phyloP scores from a whole-genome alignment of 2,329 filamentous ascomycete genomes.

The Macrophomina pseudophaseolina region DNA sequence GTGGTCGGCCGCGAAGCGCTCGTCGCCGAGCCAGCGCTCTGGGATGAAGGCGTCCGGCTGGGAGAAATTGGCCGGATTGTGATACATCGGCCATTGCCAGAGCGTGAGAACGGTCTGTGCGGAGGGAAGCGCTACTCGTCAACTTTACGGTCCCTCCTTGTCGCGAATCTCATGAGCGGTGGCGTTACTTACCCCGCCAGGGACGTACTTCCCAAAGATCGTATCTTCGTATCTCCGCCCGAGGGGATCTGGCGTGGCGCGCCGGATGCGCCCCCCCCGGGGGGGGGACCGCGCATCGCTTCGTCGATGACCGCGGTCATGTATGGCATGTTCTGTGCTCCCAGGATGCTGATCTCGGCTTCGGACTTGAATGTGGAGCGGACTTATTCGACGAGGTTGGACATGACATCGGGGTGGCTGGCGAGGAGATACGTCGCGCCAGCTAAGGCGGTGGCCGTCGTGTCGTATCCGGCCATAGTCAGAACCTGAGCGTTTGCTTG shows the following conservation, averaged over 20 bases:
- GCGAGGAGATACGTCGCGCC: not conserved
- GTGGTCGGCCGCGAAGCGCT: constrained; percentile 35
- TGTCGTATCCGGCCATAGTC: not conserved
- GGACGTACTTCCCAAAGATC: constrained; percentile 21
- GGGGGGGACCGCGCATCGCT: constrained; percentile 50
- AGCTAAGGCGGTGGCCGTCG: not conserved
- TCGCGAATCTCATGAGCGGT: too few species aligned
- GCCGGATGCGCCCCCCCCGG: constrained; percentile 37
- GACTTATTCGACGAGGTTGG: not conserved
- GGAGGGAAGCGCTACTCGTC: too few species aligned
- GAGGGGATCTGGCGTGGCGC: constrained; percentile 37
- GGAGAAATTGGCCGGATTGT: constrained; percentile 31
- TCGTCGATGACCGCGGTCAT: constrained; percentile 44
- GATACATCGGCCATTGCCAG: constrained; percentile 29
- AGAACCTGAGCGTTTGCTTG: not conserved
- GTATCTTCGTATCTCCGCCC: constrained; percentile 36
- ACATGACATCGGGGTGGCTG: not conserved
- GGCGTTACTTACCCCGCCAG: not conserved
- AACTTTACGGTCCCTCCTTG: too few species aligned
- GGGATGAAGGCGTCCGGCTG: constrained; percentile 32
- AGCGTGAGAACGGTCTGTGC: constrained; percentile 35
- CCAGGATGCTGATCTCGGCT: not conserved
- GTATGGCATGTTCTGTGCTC: not conserved
- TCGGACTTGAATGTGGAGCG: not conserved
- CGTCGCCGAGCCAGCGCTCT: constrained; percentile 42